These are phyloP conservation scores for Emmonsiellopsis sp. DNA, from an alignment of 2,329 filamentous ascomycete genomes.

Conservation along the genomic window DNA sequence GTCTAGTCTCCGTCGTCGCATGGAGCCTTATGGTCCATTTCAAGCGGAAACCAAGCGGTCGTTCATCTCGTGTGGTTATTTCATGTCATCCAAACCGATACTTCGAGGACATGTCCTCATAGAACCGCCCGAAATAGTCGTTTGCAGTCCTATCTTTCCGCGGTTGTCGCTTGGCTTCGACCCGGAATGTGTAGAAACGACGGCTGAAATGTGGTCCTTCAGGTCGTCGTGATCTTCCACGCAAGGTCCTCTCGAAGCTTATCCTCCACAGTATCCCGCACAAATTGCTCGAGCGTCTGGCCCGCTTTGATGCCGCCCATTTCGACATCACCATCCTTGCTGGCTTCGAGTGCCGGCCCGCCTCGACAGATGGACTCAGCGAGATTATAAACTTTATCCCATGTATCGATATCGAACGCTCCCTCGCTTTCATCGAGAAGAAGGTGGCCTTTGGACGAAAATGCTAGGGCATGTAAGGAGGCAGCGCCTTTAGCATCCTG, in stretches of 20 bases:
- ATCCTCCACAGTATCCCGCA: conserved; percentile 52
- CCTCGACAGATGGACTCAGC: conserved; percentile 58
- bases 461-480: conserved; percentile 76
- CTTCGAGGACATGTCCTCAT: too few relatives aligned
- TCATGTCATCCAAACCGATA: too few relatives aligned
- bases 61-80: too few relatives aligned
- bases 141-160: not conserved
- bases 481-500: conserved; percentile 52
- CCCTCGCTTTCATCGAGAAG: conserved; percentile 77
- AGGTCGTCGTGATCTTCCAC: conserved; percentile 29
- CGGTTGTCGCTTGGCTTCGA: not conserved
- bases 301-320: conserved; percentile 32
- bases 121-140: too few relatives aligned
- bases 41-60: too few relatives aligned
- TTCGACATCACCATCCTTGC: conserved; percentile 24
- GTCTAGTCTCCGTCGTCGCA: too few relatives aligned
- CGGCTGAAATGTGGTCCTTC: conserved; percentile 9
- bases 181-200: not conserved
- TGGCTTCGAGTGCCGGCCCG: conserved; percentile 45
- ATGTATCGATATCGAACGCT: conserved; percentile 62
- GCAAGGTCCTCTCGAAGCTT: conserved; percentile 38
- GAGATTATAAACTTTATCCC: conserved; percentile 59
- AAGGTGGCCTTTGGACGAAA: conserved; percentile 63
- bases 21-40: too few relatives aligned
- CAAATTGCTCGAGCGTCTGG: conserved; percentile 47